Base-by-base conservation (phyloP, 805 yeast species). In the Teunomyces kruisii region DNA sequence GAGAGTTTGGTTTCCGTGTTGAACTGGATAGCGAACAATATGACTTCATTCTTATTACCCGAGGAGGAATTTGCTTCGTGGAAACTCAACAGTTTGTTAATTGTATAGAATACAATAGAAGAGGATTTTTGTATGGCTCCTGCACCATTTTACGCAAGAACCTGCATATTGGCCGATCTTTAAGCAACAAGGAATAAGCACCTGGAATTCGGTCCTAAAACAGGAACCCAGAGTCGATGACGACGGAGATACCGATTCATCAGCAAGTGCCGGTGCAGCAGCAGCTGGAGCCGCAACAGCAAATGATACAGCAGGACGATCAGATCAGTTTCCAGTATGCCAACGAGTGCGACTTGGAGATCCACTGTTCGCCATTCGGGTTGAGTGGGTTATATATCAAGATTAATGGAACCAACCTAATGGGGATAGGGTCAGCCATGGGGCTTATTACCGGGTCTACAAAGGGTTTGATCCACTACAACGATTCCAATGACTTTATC, bases 281-380 rank as follows among this genome's bases (percentile, higher is more conserved):
- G 12, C 42, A 29, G 26, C 14, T 7, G 33, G 14, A 29, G 27
- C 22, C 6, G 22, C 17, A n/a, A 15, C 28, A 19, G 13, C 27
- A 14, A 12, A 35, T 35, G 28, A 35, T 35, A 12, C 26, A 17
- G 28, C 32, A 32, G 9, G 38, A 43, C 13, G 37, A 42, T 10
- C 55, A 52, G 24, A 48, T 59, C 30, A 52, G 50, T 31, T 77
- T 75, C 58, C 67, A 69, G 40, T 74, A 66, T 50, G 75, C 80
- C 42, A 74, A 74, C 48, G 75, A 71, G 47, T 77, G 81, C 51
- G 80, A 75, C 29, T 55, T 78, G 17, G 83, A 78, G 50, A 71
- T 76, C 19, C 81, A 78, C 57, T 77, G 81, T 53, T 76, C 81
- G 2, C 82, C 83, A 2, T 78, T 78, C 54, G 83, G 83, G 10